Conservation (phyloP, 129 eudicot species). For the Tanacetum coccineum region DNA sequence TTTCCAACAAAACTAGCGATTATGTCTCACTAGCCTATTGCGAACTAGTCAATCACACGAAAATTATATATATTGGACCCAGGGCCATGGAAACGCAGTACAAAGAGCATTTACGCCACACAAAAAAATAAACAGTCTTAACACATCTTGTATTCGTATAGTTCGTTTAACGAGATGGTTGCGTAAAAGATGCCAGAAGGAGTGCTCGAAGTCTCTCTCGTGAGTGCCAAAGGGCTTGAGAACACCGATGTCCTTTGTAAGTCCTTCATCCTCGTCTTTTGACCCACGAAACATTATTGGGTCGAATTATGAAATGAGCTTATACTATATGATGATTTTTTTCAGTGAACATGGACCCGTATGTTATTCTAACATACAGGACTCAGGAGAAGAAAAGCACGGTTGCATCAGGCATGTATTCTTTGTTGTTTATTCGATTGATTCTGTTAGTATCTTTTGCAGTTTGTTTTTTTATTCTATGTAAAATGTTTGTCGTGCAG, state of each 20-base stretch:
- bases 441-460: neutral
- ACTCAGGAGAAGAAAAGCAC: conserved; percentile 70
- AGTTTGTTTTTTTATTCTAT: neutral
- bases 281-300: no score
- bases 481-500: conserved; percentile 30
- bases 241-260: conserved; percentile 53
- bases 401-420: conserved; percentile 53
- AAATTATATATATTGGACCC: conserved; percentile 8
- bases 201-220: conserved; percentile 74
- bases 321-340: neutral
- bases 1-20: conserved; percentile 27
- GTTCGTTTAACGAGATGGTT: conserved; percentile 9
- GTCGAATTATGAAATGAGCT: no score
- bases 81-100: no score
- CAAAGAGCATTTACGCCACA: no score
- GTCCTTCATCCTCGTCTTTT: conserved; percentile 9
- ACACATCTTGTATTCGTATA: neutral
- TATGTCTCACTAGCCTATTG: conserved; percentile 26
- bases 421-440: neutral
- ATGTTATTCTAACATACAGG: conserved; percentile 50
- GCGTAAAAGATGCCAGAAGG: conserved; percentile 57
- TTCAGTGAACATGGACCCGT: conserved; percentile 67
- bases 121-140: neutral
- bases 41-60: conserved; percentile 9
- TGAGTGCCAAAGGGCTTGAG: conserved; percentile 76